Evolutionary conservation across 495 filamentous ascomycete genomes (phyloP), one percentile per base, ranked within the genome.

Genomic region (Penicillium odoratum): DNA sequence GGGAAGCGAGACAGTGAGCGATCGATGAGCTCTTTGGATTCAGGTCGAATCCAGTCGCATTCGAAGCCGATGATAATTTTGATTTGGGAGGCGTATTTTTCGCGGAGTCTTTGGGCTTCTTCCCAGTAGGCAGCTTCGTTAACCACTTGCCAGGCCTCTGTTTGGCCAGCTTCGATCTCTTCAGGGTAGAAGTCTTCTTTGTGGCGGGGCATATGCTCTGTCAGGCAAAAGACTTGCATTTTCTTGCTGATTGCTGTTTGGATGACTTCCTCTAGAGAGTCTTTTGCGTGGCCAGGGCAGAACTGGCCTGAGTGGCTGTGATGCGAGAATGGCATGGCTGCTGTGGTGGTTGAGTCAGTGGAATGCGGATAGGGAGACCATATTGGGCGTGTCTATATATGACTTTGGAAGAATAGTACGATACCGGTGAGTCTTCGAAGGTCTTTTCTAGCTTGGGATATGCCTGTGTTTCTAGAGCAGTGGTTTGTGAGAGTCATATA

Each of bases 281-380:
- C 83, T 67, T 86, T 82, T 25, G 93, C 94, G 77, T 98, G 94
- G 64, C 87, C 82, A 9, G 84, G 86, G 76, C 95, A 98, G 82
- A 98, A 98, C 73, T 98, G 90, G 50, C 94, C 95, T 48, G 93
- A 97, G 78, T 98, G 94, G 69, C 90, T 94, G 75, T 98, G 95
- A 75, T 97, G 94, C n/a, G 94, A 92, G 78, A 94, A 96, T 9
- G 94, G 92, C 94, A 98, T 98, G 42, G 11, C 33, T 44, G 49
- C 49, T 30, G 25, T 44, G 34, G 21, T 21, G 36, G 25, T n/a
- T 30, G 36, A 40, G 13, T 53, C 36, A 43, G 36, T 28, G 25
- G 36, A 40, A 45, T 44, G 40, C 50, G 15, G 30, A 7, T n/a
- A 4, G 7, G 30, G 10, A n/a, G 18, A 16, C 4, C 4, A 9